Percentiles rank a stretch among this genome's conserved stretches.
Evolutionary conservation across 225 moss, liverwort and hornwort genomes (phyloP).

Genomic region (Pseudisothecium myosuroides): DNA sequence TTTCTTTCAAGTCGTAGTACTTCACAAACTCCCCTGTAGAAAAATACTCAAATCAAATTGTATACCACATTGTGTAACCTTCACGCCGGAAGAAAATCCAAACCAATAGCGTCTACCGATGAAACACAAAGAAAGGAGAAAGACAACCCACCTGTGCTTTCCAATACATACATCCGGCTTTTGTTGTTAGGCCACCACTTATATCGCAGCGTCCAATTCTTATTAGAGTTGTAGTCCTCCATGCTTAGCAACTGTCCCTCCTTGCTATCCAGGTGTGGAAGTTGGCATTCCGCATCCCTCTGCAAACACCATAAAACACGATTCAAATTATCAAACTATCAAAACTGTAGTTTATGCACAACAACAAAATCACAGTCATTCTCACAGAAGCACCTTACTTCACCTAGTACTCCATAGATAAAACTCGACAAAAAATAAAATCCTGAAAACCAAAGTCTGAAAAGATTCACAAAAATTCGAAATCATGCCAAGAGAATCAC

Average conservation of each 20-base stretch:
- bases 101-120: no score
- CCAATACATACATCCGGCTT: constrained; percentile 89
- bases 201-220: constrained; percentile 56
- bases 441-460: not conserved
- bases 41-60: not conserved
- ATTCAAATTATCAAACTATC: not conserved
- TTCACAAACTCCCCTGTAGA: constrained; percentile 71
- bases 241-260: constrained; percentile 54
- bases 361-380: not conserved
- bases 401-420: not conserved
- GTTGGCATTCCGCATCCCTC: constrained; percentile 83
- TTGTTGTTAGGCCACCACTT: constrained; percentile 98
- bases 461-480: not conserved
- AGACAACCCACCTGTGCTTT: constrained; percentile 48
- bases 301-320: not conserved
- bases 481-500: not conserved
- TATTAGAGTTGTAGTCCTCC: constrained; percentile 90
- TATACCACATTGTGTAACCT: not conserved
- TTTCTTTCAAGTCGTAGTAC: constrained; percentile 56
- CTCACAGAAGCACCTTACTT: not conserved
- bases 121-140: not conserved
- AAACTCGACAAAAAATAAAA: not conserved
- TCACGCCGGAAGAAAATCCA: accelerated
- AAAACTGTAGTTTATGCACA: not conserved
- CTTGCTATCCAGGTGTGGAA: constrained; percentile 62